Conservation (phyloP, 2,329 filamentous ascomycete genomes). For the Fusarium buharicum region DNA sequence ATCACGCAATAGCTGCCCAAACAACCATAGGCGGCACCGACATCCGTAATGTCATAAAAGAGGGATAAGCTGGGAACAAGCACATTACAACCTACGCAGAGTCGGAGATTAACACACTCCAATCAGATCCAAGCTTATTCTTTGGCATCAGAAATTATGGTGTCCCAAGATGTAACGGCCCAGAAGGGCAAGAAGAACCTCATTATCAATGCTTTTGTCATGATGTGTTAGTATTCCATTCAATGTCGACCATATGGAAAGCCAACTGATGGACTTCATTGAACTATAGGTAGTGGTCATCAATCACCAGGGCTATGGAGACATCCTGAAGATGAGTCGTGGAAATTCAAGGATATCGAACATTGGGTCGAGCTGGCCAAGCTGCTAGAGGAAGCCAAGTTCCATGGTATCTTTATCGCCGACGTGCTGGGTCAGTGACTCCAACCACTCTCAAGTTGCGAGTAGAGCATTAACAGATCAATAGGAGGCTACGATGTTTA, state of each 20-base stretch:
- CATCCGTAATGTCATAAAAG: conserved; percentile 18
- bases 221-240: conserved; percentile 49
- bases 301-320: conserved; percentile 64
- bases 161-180: conserved; percentile 20
- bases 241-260: not conserved
- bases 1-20: conserved; percentile 36
- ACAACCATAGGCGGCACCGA: conserved; percentile 5
- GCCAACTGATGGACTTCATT: conserved; percentile 18
- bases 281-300: conserved; percentile 53
- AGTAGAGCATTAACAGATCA: not conserved
- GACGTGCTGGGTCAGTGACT: conserved; percentile 64
- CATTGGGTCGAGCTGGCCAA: conserved; percentile 71
- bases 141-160: conserved; percentile 21
- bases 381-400: conserved; percentile 68
- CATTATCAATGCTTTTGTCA: conserved; percentile 58
- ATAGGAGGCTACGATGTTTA: conserved; percentile 76
- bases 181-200: conserved; percentile 51
- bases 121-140: conserved; percentile 1
- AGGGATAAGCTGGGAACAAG: conserved; percentile 10
- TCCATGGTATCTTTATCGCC: conserved; percentile 74
- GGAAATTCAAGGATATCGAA: conserved; percentile 67
- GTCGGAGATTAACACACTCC: not conserved
- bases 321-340: conserved; percentile 72
- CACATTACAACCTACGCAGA: not conserved
- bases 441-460: not conserved